These are phyloP conservation scores for Clitoria ternatea DNA, from an alignment of 306 rosid genomes.

Conservation along the genomic window DNA sequence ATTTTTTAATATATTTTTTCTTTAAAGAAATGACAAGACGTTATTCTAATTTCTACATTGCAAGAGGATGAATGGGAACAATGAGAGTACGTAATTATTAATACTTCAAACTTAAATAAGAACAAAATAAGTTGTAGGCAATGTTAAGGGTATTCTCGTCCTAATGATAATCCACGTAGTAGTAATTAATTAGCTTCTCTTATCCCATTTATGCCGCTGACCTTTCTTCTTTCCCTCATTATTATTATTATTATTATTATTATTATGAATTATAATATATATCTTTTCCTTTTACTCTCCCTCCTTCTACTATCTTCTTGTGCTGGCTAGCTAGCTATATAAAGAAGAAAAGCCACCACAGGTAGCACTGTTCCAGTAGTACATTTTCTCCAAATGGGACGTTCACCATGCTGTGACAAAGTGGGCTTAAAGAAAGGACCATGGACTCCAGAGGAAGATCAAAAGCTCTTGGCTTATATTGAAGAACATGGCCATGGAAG, in stretches of 20 bases:
- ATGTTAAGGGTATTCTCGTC: conserved; percentile 38
- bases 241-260: too few relatives aligned
- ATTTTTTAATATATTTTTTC: too few relatives aligned
- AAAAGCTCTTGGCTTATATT: conserved; percentile 82
- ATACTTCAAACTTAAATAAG: too few relatives aligned
- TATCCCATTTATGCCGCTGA: conserved; percentile 58
- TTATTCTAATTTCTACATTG: too few relatives aligned
- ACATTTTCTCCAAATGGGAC: conserved; percentile 58
- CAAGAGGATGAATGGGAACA: too few relatives aligned
- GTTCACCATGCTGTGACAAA: conserved; percentile 96
- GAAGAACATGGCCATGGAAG: conserved; percentile 98
- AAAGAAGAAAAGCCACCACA: conserved; percentile 24
- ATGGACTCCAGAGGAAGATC: conserved; percentile 98
- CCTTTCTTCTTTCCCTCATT: conserved; percentile 51
- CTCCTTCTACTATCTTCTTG: background rate
- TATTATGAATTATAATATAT: too few relatives aligned
- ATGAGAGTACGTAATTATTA: too few relatives aligned
- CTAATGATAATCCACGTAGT: conserved; percentile 15
- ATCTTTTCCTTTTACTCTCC: background rate
- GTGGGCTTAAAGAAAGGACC: conserved; percentile 98
- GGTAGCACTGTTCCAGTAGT: conserved; percentile 5
- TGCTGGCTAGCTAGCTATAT: too few relatives aligned
- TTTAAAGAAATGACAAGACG: too few relatives aligned
- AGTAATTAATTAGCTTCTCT: conserved; percentile 40
- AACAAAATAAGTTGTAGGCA: conserved; percentile 9